Evolutionary conservation across 768 basidiomycete species (phyloP), one percentile per base, ranked within the genome.

Genomic region (Russula abietina): DNA sequence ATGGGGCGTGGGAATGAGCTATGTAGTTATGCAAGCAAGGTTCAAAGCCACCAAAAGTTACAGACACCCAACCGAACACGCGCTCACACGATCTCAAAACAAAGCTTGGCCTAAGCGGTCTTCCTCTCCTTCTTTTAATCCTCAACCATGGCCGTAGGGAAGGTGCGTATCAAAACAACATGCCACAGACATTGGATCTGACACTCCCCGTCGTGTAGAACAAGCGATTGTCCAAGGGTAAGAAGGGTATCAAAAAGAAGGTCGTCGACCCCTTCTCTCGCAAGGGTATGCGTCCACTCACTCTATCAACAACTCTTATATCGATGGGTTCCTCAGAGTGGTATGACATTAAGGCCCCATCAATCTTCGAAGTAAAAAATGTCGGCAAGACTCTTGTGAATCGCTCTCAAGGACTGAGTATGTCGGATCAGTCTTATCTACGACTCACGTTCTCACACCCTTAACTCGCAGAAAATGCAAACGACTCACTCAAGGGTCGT

Each of bases 221-320:
- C 82, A 99, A 99, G 81, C 88, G 93, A 75, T 85, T 95, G 70
- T 94, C 93, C 55, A 97, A 97, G 81, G 93, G 93, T 72, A 95
- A 95, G 85, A 95, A 95, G 82, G 93, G 93, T 76, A 88, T 98
- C 83, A 99, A 99, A 93, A 99, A 98, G 83, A 97, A 98, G 88
- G 94, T 97, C 75, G 93, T 99, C 67, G 97, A 99, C 84, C 94
- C 97, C 68, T 97, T 99, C 89, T 88, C 96, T 69, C 88, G 97
- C 82, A 99, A 99, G 81, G 96, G 96, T 95, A 71, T 64, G 79
- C 66, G 8, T 28, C 39, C n/a, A 9, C 30, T 50, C 7, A 41
- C 24, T 64, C 41, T 19, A 39, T 28, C 11, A 6, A 17, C 28
- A 2, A 11, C 36, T n/a, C 19, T 19, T 26, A 28, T 33, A 12